phyloP scores from a whole-genome alignment of 2,329 filamentous ascomycete species.

The Arthrocladium fulminans region DNA sequence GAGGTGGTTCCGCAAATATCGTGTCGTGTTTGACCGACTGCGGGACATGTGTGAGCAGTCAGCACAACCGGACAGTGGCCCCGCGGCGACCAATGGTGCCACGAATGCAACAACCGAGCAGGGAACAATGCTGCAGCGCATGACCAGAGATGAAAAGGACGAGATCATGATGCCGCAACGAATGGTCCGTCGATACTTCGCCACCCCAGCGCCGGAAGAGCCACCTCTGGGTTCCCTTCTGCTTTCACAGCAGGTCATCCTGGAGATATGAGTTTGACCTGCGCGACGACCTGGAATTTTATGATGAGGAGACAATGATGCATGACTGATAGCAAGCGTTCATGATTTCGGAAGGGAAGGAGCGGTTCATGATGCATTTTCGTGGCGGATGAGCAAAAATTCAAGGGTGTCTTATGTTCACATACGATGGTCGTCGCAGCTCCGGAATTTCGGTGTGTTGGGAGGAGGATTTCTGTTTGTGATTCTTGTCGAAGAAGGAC shows the following conservation, averaged over 20 bases:
- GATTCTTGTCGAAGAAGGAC: too few species aligned
- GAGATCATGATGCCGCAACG: conserved; percentile 7
- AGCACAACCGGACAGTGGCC: neutral
- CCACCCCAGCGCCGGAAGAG: neutral
- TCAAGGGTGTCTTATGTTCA: neutral
- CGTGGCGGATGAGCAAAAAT: neutral
- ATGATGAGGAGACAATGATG: neutral
- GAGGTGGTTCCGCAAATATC: conserved; percentile 4
- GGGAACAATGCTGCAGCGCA: conserved; percentile 1
- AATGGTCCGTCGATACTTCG: conserved; percentile 4
- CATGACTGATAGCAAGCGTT: neutral
- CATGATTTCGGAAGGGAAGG: neutral
- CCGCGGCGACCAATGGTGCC: neutral
- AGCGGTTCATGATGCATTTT: neutral
- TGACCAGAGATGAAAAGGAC: conserved; percentile 6
- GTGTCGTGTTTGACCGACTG: neutral
- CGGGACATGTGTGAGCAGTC: conserved; percentile 5
- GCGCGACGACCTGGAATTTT: neutral
- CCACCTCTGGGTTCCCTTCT: neutral
- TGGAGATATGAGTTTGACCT: conserved; percentile 2
- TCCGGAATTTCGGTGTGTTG: neutral
- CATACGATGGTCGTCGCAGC: neutral
- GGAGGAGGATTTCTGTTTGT: neutral
- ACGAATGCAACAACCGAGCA: neutral
- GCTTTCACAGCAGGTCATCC: conserved; percentile 1